Percentiles rank a stretch among this genome's conserved stretches.
Evolutionary conservation across 2,329 filamentous ascomycete species (phyloP).

Genomic region (Pseudogymnoascus sp.): DNA sequence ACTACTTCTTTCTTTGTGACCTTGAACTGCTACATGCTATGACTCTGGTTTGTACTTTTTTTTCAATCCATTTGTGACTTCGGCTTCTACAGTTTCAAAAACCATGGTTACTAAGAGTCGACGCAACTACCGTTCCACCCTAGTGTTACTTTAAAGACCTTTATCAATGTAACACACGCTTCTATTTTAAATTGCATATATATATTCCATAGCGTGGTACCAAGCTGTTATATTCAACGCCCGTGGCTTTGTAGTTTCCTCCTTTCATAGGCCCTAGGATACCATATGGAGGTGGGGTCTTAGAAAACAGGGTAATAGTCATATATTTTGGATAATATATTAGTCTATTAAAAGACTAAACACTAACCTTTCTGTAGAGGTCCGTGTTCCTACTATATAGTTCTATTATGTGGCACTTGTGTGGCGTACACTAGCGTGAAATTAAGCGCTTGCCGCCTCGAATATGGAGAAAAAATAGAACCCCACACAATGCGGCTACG

Average conservation of each 20-base stretch:
- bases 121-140: not conserved
- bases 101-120: not conserved
- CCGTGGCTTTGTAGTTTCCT: not conserved
- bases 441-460: not conserved
- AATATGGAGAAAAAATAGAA: not conserved
- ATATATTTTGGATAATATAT: not conserved
- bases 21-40: not conserved
- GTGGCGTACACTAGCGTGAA: not conserved
- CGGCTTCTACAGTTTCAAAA: not conserved
- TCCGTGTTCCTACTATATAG: not conserved
- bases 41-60: not conserved
- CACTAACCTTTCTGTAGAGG: not conserved
- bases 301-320: not conserved
- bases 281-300: not conserved
- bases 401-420: not conserved
- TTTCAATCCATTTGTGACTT: not conserved
- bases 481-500: not conserved
- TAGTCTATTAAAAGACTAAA: not conserved
- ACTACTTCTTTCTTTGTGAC: not conserved
- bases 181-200: not conserved
- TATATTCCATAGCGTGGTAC: not conserved
- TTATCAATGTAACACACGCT: not conserved
- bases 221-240: not conserved
- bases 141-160: not conserved
- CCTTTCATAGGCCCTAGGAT: not conserved